Base-by-base conservation (phyloP, 2,329 filamentous ascomycete species). In the Colletotrichum plurivorum region DNA sequence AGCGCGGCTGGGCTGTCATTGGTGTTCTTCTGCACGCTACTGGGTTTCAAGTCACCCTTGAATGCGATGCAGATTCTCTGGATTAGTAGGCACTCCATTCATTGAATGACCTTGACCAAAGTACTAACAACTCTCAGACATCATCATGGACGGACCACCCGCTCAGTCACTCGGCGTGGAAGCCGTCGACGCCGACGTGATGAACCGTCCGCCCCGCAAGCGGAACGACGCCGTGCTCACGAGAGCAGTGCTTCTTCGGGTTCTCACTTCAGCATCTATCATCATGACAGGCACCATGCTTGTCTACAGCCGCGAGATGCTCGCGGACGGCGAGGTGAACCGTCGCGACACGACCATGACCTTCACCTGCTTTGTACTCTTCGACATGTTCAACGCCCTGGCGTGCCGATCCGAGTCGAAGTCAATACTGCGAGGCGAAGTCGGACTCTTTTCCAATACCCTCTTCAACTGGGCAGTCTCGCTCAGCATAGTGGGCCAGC, bases 41-140 rank as follows among this genome's bases (percentile, higher is more conserved):
- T 98, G 71, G 96, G 96, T 46, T 96, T 97, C 83, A 95, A 94
- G 82, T 97, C 96, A 78, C 97, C 96, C 53, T 86, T 99, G 70
- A 99, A 99, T 79, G 94, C 96, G 57, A 99, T 99, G 96, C 96
- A 99, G 83, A 99, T 99, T 84, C 88, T 99, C 49, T 99, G 96
- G 96, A 99, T 99, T 77, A 99, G 95, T 98, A 84, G 84, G 94
- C 88, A 13, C 7, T 56, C 53, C n/a, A 7, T 43, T n/a, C 7
- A 49, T 22, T 10, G 22, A 25, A 5, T 13, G 31, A 39, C 48
- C 3, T 10, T 16, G 18, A 46, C 45, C 27, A 16, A 46, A 16
- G 39, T 55, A 54, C 71, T 76, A 70, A 78, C 63, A 53, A 18
- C 41, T 43, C 22, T 12, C 74, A 98, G 95, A 99, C 79, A 98